Evolutionary conservation across 177 flowering plant genomes (phyloP).

Genomic region (Vitis hybrid): DNA sequence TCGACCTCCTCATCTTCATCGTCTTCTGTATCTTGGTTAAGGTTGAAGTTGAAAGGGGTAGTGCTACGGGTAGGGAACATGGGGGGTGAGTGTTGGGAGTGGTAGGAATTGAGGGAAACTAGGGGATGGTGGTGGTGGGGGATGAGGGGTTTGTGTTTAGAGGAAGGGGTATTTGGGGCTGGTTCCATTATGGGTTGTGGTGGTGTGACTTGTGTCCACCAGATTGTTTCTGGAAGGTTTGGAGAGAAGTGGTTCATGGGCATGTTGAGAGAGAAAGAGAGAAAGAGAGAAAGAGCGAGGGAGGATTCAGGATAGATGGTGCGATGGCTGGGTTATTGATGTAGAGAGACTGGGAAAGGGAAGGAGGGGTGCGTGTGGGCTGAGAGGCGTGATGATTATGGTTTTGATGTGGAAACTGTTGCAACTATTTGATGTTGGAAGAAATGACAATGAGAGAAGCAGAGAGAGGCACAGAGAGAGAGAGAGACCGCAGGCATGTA

Average conservation of each 20-base stretch:
- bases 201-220: conserved; percentile 22
- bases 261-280: conserved; percentile 18
- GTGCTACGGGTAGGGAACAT: conserved; percentile 12
- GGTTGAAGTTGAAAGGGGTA: conserved; percentile 15
- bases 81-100: conserved; percentile 11
- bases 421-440: conserved; percentile 19
- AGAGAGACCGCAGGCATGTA: conserved; percentile 11
- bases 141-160: conserved; percentile 10
- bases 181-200: not conserved
- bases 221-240: conserved; percentile 24
- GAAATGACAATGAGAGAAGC: conserved; percentile 20
- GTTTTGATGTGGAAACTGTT: conserved; percentile 31
- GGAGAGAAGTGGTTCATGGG: conserved; percentile 39
- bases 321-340: not conserved
- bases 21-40: conserved; percentile 7
- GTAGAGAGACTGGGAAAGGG: conserved; percentile 12
- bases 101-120: conserved; percentile 4
- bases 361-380: not conserved
- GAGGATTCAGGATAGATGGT: not conserved
- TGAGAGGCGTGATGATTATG: conserved; percentile 14
- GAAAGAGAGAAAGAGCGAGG: not conserved
- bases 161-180: not conserved
- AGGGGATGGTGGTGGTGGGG: conserved; percentile 20
- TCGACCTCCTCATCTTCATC: conserved; percentile 12
- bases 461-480: conserved; percentile 10